These are phyloP conservation scores for Aureobasidium sp. DNA, from an alignment of 2,329 filamentous ascomycete species.

Conservation along the genomic window DNA sequence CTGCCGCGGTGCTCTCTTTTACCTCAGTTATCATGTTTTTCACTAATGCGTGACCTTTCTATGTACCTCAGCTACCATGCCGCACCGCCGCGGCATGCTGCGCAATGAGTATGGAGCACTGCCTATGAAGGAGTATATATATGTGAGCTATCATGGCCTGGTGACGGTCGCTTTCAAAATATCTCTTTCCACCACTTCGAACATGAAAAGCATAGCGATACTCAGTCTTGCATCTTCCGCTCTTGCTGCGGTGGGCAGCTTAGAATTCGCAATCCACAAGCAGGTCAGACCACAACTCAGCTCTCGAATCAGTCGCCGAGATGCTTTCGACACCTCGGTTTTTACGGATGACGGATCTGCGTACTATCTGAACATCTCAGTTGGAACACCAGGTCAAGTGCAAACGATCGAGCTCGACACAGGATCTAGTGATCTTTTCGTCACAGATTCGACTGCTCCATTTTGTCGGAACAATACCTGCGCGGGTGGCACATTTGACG, in stretches of 20 bases:
- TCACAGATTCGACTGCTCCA: slow-evolving; percentile 20
- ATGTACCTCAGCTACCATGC: neutral
- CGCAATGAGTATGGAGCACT: no score
- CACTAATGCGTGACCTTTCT: neutral
- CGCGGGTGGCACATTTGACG: slow-evolving; percentile 23
- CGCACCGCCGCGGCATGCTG: no score
- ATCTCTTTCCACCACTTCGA: neutral
- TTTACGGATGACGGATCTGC: neutral
- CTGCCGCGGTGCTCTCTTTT: neutral
- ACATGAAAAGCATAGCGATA: neutral
- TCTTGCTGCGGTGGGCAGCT: neutral
- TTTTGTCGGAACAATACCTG: slow-evolving; percentile 20
- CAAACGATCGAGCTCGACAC: slow-evolving; percentile 26
- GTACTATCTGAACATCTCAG: slow-evolving; percentile 17
- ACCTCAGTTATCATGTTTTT: neutral
- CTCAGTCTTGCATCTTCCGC: neutral
- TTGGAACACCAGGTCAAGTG: slow-evolving; percentile 25
- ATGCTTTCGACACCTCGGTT: neutral
- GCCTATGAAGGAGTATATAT: neutral
- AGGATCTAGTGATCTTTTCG: slow-evolving; percentile 26
- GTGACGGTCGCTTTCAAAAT: neutral
- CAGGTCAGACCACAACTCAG: neutral
- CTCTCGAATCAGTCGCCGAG: neutral
- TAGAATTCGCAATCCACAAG: neutral
- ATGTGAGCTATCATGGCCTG: neutral